A percentile compares a stretch with the other conserved stretches of the same genome.
These are phyloP conservation scores for Tolypocladium ovalisporum DNA, from an alignment of 2,329 filamentous ascomycete genomes.

Conservation along the genomic window DNA sequence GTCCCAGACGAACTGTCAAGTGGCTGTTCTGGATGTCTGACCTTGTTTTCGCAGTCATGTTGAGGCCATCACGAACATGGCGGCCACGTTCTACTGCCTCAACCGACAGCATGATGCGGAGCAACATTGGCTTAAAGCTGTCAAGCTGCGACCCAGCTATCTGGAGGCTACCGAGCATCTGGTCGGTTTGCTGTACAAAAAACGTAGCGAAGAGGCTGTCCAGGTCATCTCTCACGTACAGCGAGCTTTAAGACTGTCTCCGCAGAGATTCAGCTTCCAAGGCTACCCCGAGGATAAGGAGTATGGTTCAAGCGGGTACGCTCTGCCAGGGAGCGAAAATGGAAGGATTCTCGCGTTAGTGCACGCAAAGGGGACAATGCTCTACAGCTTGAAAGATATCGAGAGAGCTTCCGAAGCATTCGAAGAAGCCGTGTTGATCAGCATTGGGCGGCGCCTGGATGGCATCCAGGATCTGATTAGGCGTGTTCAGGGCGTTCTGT, in stretches of 20 bases:
- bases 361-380: conserved; percentile 97
- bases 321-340: conserved; percentile 76
- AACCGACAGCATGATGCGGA: conserved; percentile 76
- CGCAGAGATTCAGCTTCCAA: not conserved
- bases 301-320: conserved; percentile 51
- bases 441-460: conserved; percentile 57
- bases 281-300: conserved; percentile 11
- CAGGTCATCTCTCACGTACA: conserved; percentile 82
- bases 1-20: conserved; percentile 17
- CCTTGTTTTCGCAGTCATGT: conserved; percentile 53
- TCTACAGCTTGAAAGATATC: conserved; percentile 82
- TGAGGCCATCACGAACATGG: conserved; percentile 88
- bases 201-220: conserved; percentile 75
- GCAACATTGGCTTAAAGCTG: conserved; percentile 73
- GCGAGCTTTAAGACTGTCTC: conserved; percentile 38
- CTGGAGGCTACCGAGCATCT: conserved; percentile 94
- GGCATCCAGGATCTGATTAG: conserved; percentile 71
- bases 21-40: conserved; percentile 18
- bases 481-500: conserved; percentile 62
- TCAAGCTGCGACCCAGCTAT: conserved; percentile 74
- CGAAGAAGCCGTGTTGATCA: conserved; percentile 88
- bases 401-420: conserved; percentile 75
- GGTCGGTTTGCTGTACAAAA: conserved; percentile 75
- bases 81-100: conserved; percentile 77
- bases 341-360: conserved; percentile 87